Percentiles rank a stretch among this genome's conserved stretches.
phyloP scores from a whole-genome alignment of 2,329 filamentous ascomycete genomes.

The Alternaria gaisen region DNA sequence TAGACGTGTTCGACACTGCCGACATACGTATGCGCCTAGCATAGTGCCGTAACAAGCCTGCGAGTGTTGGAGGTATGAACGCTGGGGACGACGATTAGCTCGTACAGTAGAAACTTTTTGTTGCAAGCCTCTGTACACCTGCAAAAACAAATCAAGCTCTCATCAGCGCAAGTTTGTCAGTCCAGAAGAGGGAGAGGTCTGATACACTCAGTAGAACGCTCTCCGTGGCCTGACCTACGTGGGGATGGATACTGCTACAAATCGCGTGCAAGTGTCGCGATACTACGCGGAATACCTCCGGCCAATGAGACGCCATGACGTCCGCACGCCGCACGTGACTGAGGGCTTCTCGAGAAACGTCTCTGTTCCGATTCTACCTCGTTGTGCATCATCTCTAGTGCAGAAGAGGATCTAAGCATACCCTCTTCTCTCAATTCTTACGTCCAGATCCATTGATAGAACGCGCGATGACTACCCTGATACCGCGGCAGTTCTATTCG shows the following conservation, averaged over 20 bases:
- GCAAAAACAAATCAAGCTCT: background rate
- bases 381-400: background rate
- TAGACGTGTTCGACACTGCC: constrained; percentile 42
- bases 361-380: background rate
- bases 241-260: background rate
- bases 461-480: constrained; percentile 76
- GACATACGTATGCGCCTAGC: constrained; percentile 47
- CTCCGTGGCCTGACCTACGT: background rate
- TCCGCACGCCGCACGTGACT: constrained; percentile 35
- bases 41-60: constrained; percentile 26
- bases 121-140: background rate
- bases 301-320: constrained; percentile 22
- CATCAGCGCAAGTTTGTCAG: background rate
- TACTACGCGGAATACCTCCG: constrained; percentile 11
- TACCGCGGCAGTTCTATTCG: constrained; percentile 78
- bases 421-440: no score
- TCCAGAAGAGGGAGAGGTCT: background rate
- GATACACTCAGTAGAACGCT: background rate
- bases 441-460: background rate
- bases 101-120: constrained; percentile 3
- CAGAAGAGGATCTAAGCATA: background rate
- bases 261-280: constrained; percentile 9
- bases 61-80: background rate
- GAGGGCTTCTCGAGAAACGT: constrained; percentile 1
- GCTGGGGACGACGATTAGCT: constrained; percentile 12